These are phyloP conservation scores for Suhomyces bribrorum DNA, from an alignment of 1,139 yeast species.

Conservation along the genomic window DNA sequence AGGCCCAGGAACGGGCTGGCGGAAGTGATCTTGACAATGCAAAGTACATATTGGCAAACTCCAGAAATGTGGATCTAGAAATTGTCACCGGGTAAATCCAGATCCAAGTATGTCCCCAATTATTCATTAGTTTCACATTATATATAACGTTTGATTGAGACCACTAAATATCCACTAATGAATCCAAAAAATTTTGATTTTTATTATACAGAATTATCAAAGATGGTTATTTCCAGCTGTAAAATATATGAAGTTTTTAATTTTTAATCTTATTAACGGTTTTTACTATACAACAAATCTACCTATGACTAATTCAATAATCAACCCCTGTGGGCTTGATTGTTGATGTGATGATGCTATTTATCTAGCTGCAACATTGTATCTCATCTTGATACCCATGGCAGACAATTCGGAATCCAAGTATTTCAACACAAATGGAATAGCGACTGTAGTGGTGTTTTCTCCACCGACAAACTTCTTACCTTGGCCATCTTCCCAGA, in stretches of 20 bases:
- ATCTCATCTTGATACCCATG: conserved; percentile 94
- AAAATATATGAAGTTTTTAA: too few species aligned
- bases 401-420: conserved; percentile 95
- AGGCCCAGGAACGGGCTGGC: conserved; percentile 64
- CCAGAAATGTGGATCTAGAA: conserved; percentile 20
- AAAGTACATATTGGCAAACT: conserved; percentile 46
- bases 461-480: conserved; percentile 89
- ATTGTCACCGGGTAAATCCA: conserved; percentile 1
- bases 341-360: too few species aligned
- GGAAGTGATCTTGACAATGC: conserved; percentile 75
- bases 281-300: too few species aligned
- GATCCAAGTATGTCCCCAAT: not conserved
- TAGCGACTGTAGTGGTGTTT: conserved; percentile 89
- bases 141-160: too few species aligned
- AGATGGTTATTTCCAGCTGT: too few species aligned
- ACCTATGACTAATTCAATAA: too few species aligned
- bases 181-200: too few species aligned
- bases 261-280: too few species aligned
- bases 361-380: conserved; percentile 51
- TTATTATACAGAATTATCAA: too few species aligned
- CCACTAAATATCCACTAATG: not conserved
- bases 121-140: too few species aligned
- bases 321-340: too few species aligned
- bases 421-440: conserved; percentile 94
- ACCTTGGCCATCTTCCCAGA: conserved; percentile 98